phyloP scores from a whole-genome alignment of 2,329 filamentous ascomycete genomes.

The Bisporella sp. region DNA sequence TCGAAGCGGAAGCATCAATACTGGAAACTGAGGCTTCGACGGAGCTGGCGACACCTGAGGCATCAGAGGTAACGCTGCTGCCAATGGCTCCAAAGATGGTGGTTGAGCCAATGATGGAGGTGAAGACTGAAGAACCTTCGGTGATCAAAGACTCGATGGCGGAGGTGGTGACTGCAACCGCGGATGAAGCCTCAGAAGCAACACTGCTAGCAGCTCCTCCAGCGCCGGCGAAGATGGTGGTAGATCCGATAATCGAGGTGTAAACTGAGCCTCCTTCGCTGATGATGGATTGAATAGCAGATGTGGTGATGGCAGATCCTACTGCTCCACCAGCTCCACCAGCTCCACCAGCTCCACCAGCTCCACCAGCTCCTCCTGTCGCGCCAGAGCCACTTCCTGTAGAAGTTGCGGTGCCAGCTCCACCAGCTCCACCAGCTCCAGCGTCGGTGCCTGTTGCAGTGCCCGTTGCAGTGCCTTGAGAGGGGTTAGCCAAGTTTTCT shows the following conservation, averaged over 20 bases:
- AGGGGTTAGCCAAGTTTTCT: neutral
- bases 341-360: slow-evolving; percentile 13
- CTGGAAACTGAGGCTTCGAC: slow-evolving; percentile 4
- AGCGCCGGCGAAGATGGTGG: slow-evolving; percentile 17
- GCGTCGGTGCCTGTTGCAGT: neutral
- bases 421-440: neutral
- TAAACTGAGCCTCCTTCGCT: slow-evolving; percentile 17
- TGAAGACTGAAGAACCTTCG: slow-evolving; percentile 15
- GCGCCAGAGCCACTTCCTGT: neutral
- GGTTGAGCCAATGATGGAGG: slow-evolving; percentile 18
- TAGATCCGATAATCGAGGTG: slow-evolving; percentile 17
- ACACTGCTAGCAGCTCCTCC: slow-evolving; percentile 4
- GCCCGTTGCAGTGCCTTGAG: slow-evolving; percentile 1
- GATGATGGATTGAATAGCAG: slow-evolving; percentile 14
- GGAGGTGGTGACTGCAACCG: slow-evolving; percentile 19
- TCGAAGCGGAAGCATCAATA: slow-evolving; percentile 3
- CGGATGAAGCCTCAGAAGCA: slow-evolving; percentile 2
- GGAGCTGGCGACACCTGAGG: slow-evolving; percentile 8
- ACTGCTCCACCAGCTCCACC: slow-evolving; percentile 5
- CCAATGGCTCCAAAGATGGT: slow-evolving; percentile 16
- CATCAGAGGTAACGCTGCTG: slow-evolving; percentile 5
- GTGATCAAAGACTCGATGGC: slow-evolving; percentile 17
- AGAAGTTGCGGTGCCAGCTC: slow-evolving; percentile 4
- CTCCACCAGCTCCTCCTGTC: slow-evolving; percentile 4
- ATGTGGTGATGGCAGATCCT: slow-evolving; percentile 20